Evolutionary conservation across 345 rosid species (phyloP).

Genomic region (Euphorbia lathyris): DNA sequence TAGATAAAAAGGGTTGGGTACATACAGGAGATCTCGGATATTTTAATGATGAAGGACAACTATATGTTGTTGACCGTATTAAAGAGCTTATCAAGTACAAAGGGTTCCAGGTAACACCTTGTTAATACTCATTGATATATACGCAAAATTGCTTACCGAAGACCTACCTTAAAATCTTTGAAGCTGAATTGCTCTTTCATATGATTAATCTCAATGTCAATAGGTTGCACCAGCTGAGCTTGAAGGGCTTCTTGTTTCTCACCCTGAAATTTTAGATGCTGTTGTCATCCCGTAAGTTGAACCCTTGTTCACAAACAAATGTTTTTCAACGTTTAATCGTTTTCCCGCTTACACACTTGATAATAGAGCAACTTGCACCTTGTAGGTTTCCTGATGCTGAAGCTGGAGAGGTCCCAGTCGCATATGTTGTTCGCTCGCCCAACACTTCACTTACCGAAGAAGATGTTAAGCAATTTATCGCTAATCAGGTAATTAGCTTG

Average conservation of each 20-base stretch:
- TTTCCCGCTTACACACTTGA: neutral
- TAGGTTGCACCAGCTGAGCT: constrained; percentile 99
- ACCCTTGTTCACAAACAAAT: neutral
- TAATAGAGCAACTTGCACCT: neutral
- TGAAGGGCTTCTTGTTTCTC: constrained; percentile 91
- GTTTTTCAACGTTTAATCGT: neutral
- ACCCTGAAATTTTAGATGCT: constrained; percentile 76
- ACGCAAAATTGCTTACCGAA: neutral
- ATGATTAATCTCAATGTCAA: constrained; percentile 9
- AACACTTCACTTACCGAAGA: constrained; percentile 63
- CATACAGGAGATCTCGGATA: constrained; percentile 94
- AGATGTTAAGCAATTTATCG: constrained; percentile 61
- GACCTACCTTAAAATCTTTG: neutral
- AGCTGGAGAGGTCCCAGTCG: constrained; percentile 92
- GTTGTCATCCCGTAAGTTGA: constrained; percentile 86
- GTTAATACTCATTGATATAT: neutral
- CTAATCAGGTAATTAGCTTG: constrained; percentile 52
- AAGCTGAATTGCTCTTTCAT: neutral
- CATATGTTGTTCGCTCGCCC: constrained; percentile 71
- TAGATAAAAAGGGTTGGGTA: constrained; percentile 80
- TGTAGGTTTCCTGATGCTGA: constrained; percentile 81
- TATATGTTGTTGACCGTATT: constrained; percentile 77
- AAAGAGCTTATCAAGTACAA: constrained; percentile 93
- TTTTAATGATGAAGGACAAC: constrained; percentile 65
- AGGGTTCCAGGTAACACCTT: constrained; percentile 72